These are phyloP conservation scores for Cadophora sp. DNA, from an alignment of 2,329 filamentous ascomycete genomes.

Conservation along the genomic window DNA sequence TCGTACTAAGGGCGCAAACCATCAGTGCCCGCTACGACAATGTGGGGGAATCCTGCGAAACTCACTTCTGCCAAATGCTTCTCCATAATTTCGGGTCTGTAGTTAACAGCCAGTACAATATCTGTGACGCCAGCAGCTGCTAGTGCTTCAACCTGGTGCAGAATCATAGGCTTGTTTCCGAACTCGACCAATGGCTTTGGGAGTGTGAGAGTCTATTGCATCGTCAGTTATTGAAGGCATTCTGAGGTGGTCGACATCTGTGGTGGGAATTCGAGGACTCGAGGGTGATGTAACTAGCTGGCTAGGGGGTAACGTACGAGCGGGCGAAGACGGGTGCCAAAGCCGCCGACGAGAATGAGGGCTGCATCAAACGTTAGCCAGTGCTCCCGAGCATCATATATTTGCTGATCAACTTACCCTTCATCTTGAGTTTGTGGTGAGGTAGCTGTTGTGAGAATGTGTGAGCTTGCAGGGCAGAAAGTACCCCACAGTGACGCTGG, in stretches of 20 bases:
- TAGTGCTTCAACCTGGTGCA: slow-evolving; percentile 95
- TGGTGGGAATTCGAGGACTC: slow-evolving; percentile 24
- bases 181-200: slow-evolving; percentile 99
- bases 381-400: not conserved
- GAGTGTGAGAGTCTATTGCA: slow-evolving; percentile 83
- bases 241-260: slow-evolving; percentile 38
- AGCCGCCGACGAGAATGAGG: slow-evolving; percentile 98
- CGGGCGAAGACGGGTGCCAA: slow-evolving; percentile 96
- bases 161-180: slow-evolving; percentile 98
- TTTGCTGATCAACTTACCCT: slow-evolving; percentile 37
- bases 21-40: slow-evolving; percentile 28
- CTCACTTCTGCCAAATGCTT: slow-evolving; percentile 85
- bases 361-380: slow-evolving; percentile 58
- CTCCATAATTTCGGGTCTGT: slow-evolving; percentile 98
- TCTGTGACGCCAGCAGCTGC: slow-evolving; percentile 94
- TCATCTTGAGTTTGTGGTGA: slow-evolving; percentile 42
- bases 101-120: slow-evolving; percentile 98
- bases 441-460: slow-evolving; percentile 22
- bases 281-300: slow-evolving; percentile 32
- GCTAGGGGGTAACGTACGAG: slow-evolving; percentile 67
- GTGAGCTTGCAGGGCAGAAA: slow-evolving; percentile 3
- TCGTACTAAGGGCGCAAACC: slow-evolving; percentile 70
- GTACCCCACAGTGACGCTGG: slow-evolving; percentile 32
- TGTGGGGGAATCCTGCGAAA: slow-evolving; percentile 28
- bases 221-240: slow-evolving; percentile 38